phyloP scores from a whole-genome alignment of 1,139 yeast genomes.

The Geotrichum australiense region DNA sequence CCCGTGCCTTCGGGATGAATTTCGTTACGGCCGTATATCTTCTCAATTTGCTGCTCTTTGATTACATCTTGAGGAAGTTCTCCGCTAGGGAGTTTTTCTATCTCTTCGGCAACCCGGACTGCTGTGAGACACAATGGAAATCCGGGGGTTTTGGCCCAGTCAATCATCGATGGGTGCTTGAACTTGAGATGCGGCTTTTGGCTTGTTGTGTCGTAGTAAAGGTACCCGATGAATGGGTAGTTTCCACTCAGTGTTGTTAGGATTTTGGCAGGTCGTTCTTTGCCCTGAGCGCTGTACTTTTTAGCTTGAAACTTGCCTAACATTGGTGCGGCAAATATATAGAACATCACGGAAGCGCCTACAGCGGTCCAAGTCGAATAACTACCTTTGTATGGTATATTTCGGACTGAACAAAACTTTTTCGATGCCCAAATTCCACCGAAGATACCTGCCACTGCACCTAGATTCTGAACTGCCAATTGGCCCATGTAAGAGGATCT shows the following conservation, averaged over 20 bases:
- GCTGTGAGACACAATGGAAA: slow-evolving; percentile 14
- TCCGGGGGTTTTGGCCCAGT: slow-evolving; percentile 16
- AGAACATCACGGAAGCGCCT: slow-evolving; percentile 7
- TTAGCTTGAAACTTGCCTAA: slow-evolving; percentile 3
- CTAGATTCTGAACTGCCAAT: slow-evolving; percentile 15
- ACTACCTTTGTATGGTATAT: slow-evolving; percentile 7
- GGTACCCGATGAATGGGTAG: slow-evolving; percentile 17
- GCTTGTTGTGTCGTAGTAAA: slow-evolving; percentile 15
- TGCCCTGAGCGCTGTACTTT: slow-evolving; percentile 5
- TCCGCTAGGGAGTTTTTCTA: slow-evolving; percentile 5
- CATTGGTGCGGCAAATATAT: slow-evolving; percentile 4
- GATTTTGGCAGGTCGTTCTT: slow-evolving; percentile 4
- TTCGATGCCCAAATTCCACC: slow-evolving; percentile 12
- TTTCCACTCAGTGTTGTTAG: slow-evolving; percentile 7
- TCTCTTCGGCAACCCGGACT: slow-evolving; percentile 6
- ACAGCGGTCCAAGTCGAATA: slow-evolving; percentile 11
- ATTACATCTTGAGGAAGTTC: too few species aligned
- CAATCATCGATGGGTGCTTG: slow-evolving; percentile 16
- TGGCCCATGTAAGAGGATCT: slow-evolving; percentile 13
- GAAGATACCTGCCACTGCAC: slow-evolving; percentile 13
- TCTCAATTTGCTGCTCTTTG: background rate
- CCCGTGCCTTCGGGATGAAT: background rate
- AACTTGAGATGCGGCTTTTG: slow-evolving; percentile 11
- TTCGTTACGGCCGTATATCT: background rate
- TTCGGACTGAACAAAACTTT: slow-evolving; percentile 9